Evolutionary conservation across 2,329 filamentous ascomycete genomes (phyloP).

Genomic region (Venturia aucupariae): DNA sequence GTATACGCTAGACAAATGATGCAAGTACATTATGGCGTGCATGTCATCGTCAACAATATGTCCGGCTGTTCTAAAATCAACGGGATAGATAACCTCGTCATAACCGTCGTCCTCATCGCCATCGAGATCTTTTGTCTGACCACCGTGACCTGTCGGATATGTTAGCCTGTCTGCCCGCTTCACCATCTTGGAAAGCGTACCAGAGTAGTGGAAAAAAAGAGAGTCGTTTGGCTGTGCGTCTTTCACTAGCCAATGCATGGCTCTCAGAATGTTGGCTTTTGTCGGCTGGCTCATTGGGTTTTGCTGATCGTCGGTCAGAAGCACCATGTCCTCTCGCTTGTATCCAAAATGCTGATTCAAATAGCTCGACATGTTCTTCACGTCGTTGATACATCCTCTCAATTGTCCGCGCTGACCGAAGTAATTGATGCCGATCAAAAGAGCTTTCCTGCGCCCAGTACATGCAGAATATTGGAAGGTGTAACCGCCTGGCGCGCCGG

Average conservation of each 20-base stretch:
- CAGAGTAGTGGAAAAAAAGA: conserved; percentile 91
- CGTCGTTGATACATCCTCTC: conserved; percentile 92
- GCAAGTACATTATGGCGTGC: conserved; percentile 55
- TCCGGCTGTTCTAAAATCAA: conserved; percentile 69
- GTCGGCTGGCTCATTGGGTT: conserved; percentile 96
- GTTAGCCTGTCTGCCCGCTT: neutral
- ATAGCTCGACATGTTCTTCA: conserved; percentile 92
- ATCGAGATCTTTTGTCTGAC: conserved; percentile 70
- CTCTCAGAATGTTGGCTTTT: conserved; percentile 86
- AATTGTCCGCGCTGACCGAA: conserved; percentile 87
- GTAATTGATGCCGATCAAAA: conserved; percentile 94
- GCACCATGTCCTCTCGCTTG: conserved; percentile 92
- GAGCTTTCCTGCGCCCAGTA: conserved; percentile 76
- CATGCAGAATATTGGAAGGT: conserved; percentile 87
- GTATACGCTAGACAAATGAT: neutral
- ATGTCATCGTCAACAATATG: conserved; percentile 80
- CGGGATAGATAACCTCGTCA: conserved; percentile 76
- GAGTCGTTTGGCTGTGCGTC: conserved; percentile 88
- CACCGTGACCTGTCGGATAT: conserved; percentile 53
- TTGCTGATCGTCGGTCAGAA: conserved; percentile 91
- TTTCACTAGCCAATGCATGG: conserved; percentile 97
- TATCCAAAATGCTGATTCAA: conserved; percentile 85
- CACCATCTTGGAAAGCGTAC: conserved; percentile 42
- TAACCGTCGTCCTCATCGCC: conserved; percentile 75
- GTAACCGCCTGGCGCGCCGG: conserved; percentile 71